phyloP scores from a whole-genome alignment of 139 green algal species.

The Volvox reticuliferus region DNA sequence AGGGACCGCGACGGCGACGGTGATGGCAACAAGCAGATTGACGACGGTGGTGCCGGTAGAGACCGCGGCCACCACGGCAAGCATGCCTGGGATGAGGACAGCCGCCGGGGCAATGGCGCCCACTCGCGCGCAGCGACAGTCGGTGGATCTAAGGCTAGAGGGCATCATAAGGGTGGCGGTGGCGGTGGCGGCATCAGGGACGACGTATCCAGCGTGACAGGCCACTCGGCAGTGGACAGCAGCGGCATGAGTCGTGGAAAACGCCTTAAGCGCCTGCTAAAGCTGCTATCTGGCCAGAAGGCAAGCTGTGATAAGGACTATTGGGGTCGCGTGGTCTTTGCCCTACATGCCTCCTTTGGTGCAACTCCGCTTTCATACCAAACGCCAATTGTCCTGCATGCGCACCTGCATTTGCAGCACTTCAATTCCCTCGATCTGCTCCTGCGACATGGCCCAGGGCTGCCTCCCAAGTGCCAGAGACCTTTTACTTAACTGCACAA shows the following conservation, averaged over 20 bases:
- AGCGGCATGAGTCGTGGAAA: conserved; percentile 37
- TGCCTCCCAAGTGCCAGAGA: no score
- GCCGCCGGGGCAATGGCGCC: not conserved
- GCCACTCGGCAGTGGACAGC: not conserved
- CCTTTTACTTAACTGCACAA: no score
- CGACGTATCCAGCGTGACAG: not conserved
- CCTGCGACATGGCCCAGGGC: no score
- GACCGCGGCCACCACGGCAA: not conserved
- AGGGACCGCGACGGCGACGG: not conserved
- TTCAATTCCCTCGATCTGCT: no score
- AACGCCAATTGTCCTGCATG: no score
- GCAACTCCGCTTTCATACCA: no score
- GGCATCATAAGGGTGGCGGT: not conserved
- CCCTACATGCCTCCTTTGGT: no score
- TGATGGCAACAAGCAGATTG: not conserved
- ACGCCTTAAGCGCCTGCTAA: conserved; percentile 45
- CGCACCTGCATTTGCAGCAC: no score
- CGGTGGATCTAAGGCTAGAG: not conserved
- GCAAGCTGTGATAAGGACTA: not conserved
- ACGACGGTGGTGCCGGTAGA: not conserved
- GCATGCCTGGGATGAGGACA: not conserved
- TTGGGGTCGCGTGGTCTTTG: no score
- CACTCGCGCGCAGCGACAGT: not conserved
- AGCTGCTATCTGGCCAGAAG: conserved; percentile 44
- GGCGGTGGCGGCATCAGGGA: not conserved